Percentiles rank a stretch among this genome's conserved stretches.
These are phyloP conservation scores for Daldinia childiae DNA, from an alignment of 495 filamentous ascomycete genomes.

Conservation along the genomic window DNA sequence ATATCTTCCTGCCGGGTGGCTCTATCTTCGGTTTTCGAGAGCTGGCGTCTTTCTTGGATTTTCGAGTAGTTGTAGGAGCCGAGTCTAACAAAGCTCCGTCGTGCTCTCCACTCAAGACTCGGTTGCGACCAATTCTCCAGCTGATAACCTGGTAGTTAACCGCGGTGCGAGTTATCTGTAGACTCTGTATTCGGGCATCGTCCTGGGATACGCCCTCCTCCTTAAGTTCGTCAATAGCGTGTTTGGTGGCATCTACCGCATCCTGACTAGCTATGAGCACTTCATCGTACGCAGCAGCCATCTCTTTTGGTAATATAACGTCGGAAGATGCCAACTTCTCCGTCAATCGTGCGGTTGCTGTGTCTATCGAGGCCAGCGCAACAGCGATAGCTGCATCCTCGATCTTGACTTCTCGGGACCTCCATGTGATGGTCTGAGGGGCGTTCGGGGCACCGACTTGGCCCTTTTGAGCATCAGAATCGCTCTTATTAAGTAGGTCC, in stretches of 20 bases:
- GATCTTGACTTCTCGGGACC: conserved; percentile 83
- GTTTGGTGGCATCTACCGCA: conserved; percentile 90
- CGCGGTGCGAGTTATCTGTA: conserved; percentile 91
- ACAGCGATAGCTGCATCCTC: conserved; percentile 92
- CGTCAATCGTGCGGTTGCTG: conserved; percentile 63
- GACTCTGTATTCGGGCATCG: conserved; percentile 87
- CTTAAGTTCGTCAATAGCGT: conserved; percentile 87
- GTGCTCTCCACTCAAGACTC: conserved; percentile 80
- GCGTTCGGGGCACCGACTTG: conserved; percentile 64
- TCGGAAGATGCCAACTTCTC: conserved; percentile 70
- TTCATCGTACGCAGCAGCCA: conserved; percentile 87
- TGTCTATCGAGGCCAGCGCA: conserved; percentile 66
- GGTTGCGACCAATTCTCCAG: conserved; percentile 94
- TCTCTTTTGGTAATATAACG: conserved; percentile 64
- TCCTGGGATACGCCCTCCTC: conserved; percentile 84
- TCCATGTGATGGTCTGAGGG: conserved; percentile 86
- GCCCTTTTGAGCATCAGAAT: conserved; percentile 65
- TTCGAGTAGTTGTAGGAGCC: conserved; percentile 50
- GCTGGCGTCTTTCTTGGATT: conserved; percentile 56
- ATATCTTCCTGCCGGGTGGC: conserved; percentile 71
- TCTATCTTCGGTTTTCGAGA: conserved; percentile 64
- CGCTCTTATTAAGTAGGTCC: conserved; percentile 70
- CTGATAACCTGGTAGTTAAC: conserved; percentile 92
- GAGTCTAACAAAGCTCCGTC: conserved; percentile 74
- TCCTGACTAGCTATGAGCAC: conserved; percentile 92